Evolutionary conservation across 495 filamentous ascomycete species (phyloP).

Genomic region (Penicillium pulvis): DNA sequence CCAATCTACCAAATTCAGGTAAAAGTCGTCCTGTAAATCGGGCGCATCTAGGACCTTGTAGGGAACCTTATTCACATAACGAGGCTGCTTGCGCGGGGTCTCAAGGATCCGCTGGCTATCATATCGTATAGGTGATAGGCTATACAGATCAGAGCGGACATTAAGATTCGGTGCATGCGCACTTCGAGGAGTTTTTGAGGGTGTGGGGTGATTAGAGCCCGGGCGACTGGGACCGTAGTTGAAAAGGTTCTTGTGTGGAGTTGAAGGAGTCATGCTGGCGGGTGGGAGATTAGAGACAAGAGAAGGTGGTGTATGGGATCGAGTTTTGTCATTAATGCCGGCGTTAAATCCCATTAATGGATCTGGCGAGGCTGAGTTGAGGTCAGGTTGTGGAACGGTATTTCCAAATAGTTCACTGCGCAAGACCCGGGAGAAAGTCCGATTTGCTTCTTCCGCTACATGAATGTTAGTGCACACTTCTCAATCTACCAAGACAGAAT

Average conservation of each 20-base stretch:
- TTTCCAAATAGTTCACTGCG: slow-evolving; percentile 89
- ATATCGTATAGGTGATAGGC: slow-evolving; percentile 85
- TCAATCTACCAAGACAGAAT: background rate
- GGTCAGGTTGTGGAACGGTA: slow-evolving; percentile 79
- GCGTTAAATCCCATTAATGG: slow-evolving; percentile 58
- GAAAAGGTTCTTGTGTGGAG: slow-evolving; percentile 96
- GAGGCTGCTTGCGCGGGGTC: slow-evolving; percentile 81
- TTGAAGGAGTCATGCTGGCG: slow-evolving; percentile 80
- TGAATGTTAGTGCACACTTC: slow-evolving; percentile 40
- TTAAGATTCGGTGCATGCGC: slow-evolving; percentile 84
- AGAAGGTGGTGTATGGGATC: slow-evolving; percentile 79
- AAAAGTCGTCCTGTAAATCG: slow-evolving; percentile 95
- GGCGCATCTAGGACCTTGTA: slow-evolving; percentile 98
- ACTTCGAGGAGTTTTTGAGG: slow-evolving; percentile 85
- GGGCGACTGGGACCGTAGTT: slow-evolving; percentile 82
- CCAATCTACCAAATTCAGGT: slow-evolving; percentile 96
- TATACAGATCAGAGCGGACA: slow-evolving; percentile 87
- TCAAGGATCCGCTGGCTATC: slow-evolving; percentile 89
- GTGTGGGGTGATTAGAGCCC: slow-evolving; percentile 74
- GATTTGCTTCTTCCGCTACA: slow-evolving; percentile 89
- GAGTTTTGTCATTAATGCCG: slow-evolving; percentile 65
- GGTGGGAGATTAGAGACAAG: slow-evolving; percentile 64
- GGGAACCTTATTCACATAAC: slow-evolving; percentile 91
- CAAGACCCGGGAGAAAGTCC: slow-evolving; percentile 85
- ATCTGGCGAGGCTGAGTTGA: slow-evolving; percentile 66